Evolutionary conservation across 2,329 filamentous ascomycete genomes (phyloP), one percentile per base, ranked within the genome.

Genomic region (Fonsecaea pedrosoi): DNA sequence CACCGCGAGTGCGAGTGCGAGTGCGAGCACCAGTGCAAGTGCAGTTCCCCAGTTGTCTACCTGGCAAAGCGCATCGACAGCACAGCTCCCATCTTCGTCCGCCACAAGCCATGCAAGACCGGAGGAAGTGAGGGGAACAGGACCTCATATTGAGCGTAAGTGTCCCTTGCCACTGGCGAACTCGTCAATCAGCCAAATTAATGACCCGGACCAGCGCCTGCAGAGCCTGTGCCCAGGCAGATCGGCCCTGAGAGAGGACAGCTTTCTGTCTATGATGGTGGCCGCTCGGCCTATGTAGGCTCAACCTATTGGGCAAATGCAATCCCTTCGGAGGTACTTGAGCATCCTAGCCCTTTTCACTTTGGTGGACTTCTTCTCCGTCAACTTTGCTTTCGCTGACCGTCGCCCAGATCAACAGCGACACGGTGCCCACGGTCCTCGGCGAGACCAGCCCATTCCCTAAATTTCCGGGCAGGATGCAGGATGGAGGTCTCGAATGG

Each of bases 231-330:
- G 45, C 9, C 13, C 34, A 45, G 34, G 53, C 57, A 10, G 34
- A 60, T 6, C n/a, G 53, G 48, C 40, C 64, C 50, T 38, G 65
- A 65, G 35, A 65, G 37, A 45, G 65, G 68, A 32, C 45, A 63
- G 2, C 18, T 70, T 25, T 50, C 61, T 40, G 54, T 70, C 15
- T 66, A 57, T 50, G 45, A 62, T 25, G 68, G 68, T 25, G 68
- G 68, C 12, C 66, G 68, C 35, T 66, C 68, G 21, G 55, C 45
- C n/a, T 70, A 70, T 42, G 34, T 57, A 13, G 68, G 68, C 18
- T 69, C 66, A 18, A 70, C 68, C 3, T 69, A 59, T 30, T 70
- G 68, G 68, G 68, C 62, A n/a, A 71, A 71, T 54, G 37, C 64
- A n/a, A 69, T 71, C 9, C 67, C 67, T 54, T 40, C 37, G 4